Evolutionary conservation across 2,329 filamentous ascomycete species (phyloP).

Genomic region (Colletotrichum falcatum): DNA sequence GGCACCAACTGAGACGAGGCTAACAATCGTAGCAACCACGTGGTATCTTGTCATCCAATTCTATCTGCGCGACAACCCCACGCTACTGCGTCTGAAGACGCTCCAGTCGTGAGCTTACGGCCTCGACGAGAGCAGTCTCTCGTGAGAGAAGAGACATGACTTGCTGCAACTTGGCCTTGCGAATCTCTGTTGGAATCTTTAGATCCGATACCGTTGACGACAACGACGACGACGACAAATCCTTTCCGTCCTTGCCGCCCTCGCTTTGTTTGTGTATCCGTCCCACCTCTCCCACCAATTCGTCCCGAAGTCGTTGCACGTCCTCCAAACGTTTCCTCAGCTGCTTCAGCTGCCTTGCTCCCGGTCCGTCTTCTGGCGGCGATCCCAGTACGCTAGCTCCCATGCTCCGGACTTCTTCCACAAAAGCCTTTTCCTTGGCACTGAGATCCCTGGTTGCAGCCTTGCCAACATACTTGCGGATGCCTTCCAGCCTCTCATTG

Average conservation of each 20-base stretch:
- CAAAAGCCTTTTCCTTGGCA: slow-evolving; percentile 59
- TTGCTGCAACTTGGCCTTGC: slow-evolving; percentile 72
- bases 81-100: slow-evolving; percentile 56
- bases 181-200: slow-evolving; percentile 69
- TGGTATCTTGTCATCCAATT: slow-evolving; percentile 31
- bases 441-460: slow-evolving; percentile 57
- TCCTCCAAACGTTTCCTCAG: slow-evolving; percentile 69
- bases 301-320: slow-evolving; percentile 64
- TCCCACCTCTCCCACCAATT: slow-evolving; percentile 64
- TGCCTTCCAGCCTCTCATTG: slow-evolving; percentile 68
- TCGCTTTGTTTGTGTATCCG: slow-evolving; percentile 51
- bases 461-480: slow-evolving; percentile 61
- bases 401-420: slow-evolving; percentile 64
- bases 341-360: slow-evolving; percentile 53
- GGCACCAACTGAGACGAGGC: slow-evolving; percentile 16
- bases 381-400: slow-evolving; percentile 61
- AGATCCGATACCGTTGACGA: slow-evolving; percentile 56
- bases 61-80: slow-evolving; percentile 5
- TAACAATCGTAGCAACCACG: slow-evolving; percentile 4
- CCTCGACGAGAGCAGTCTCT: slow-evolving; percentile 76
- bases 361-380: slow-evolving; percentile 20
- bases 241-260: slow-evolving; percentile 43
- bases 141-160: slow-evolving; percentile 73
- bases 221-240: slow-evolving; percentile 46
- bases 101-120: slow-evolving; percentile 71